Conservation (phyloP, 202 grass and related monocot species). For the Bolboschoenoplectus hybrid region DNA sequence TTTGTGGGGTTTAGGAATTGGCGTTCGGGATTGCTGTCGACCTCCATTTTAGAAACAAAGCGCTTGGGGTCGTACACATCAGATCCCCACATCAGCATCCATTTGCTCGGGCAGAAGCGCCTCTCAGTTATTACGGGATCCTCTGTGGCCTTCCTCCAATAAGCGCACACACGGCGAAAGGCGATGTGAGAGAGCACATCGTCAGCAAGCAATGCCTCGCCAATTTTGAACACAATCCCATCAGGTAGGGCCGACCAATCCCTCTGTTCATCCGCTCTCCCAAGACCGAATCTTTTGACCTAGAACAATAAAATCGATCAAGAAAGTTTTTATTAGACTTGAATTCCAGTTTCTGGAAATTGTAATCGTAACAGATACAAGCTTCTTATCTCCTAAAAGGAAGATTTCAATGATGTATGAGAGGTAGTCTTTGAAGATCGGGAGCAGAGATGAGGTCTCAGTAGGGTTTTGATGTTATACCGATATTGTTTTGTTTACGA, state of each 20-base stretch:
- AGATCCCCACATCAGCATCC: conserved; percentile 9
- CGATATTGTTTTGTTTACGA: background rate
- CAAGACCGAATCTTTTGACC: background rate
- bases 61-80: background rate
- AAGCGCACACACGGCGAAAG: background rate
- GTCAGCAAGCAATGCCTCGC: background rate
- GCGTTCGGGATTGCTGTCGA: background rate
- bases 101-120: background rate
- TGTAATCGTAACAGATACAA: background rate
- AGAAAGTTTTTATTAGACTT: background rate
- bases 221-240: background rate
- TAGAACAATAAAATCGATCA: background rate
- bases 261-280: background rate
- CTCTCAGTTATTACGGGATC: background rate
- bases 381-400: background rate
- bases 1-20: background rate
- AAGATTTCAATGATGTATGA: background rate
- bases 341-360: background rate
- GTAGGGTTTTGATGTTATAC: background rate
- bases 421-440: background rate
- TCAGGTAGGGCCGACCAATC: background rate
- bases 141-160: background rate
- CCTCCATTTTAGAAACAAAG: background rate
- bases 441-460: background rate
- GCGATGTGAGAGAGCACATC: background rate